Percentiles rank a stretch among this genome's conserved stretches.
Conservation (phyloP, 176 grass and related monocot genomes). For the Stipa capillata region DNA sequence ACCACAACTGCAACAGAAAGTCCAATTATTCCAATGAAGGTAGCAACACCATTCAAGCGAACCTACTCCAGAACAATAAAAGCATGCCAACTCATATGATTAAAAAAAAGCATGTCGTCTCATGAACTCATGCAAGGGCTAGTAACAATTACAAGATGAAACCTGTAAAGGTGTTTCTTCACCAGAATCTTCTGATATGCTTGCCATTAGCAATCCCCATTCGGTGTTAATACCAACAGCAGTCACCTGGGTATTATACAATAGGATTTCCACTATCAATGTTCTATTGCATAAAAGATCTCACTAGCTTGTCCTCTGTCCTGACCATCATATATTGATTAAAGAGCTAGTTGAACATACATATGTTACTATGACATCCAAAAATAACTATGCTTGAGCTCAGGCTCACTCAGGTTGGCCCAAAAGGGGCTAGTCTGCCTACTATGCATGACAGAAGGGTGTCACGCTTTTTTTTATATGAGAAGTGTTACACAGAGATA, state of each 20-base stretch:
- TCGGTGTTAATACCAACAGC: conserved; percentile 94
- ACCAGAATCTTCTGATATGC: conserved; percentile 97
- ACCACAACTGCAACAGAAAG: conserved; percentile 61
- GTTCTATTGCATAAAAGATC: neutral
- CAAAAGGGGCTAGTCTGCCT: neutral
- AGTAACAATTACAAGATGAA: conserved; percentile 22
- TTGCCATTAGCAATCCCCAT: conserved; percentile 91
- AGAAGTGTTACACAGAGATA: too few relatives aligned
- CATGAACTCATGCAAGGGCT: neutral
- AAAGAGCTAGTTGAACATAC: neutral
- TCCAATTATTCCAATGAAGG: conserved; percentile 88
- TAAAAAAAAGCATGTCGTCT: neutral
- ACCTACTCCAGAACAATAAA: conserved; percentile 53
- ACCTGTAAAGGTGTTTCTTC: conserved; percentile 99
- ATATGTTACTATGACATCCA: neutral
- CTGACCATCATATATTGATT: neutral
- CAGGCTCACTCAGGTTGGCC: too few relatives aligned
- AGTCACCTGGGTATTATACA: conserved; percentile 57
- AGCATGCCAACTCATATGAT: neutral
- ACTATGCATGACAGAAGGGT: neutral
- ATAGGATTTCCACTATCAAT: neutral
- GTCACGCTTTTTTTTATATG: neutral
- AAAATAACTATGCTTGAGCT: too few relatives aligned
- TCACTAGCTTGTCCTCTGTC: neutral
- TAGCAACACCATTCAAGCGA: conserved; percentile 89